Base-by-base conservation (phyloP, 129 eudicot genomes). In the Centella asiatica region DNA sequence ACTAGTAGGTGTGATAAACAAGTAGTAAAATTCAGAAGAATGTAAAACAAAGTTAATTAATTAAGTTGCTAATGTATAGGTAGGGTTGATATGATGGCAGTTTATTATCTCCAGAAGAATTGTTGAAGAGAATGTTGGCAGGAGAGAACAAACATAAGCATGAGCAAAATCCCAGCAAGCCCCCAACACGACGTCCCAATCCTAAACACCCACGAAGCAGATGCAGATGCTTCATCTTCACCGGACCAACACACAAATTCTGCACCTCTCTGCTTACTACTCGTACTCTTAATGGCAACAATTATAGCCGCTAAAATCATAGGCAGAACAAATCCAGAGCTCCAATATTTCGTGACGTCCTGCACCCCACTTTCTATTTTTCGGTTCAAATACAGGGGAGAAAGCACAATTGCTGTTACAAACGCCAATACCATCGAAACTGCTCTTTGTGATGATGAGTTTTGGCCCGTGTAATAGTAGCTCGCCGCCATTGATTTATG, bases 181-280 rank as follows among this genome's bases (percentile, higher is more conserved):
- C 97, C 89, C 93, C 92, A 90, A 24, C 82, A 73, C 2, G 95
- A 90, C 19, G 86, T 80, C 69, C 88, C 93, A 28, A 77, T 62
- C 66, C 83, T 69, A 18, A 75, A 50, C 67, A 81, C 68, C 31
- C 70, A 67, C 2, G 77, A 77, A 1, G 37, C 40, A 20, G 81
- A 67, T 10, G 72, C 20, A 37, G 15, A n/a, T n/a, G n/a, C n/a
- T n/a, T n/a, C n/a, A n/a, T n/a, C n/a, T n/a, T n/a, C n/a, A n/a
- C n/a, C n/a, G n/a, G n/a, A n/a, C n/a, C n/a, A n/a, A n/a, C n/a
- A 18, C 22, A 31, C 51, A 50, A 2, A 26, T 23, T 18, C 36
- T 40, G 5, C 36, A 0, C 50, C 34, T 34, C 55, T 51, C 34
- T 19, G 59, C 44, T 24, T 36, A 36, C 34, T 62, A 0, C 83